These are phyloP conservation scores for Alternaria viburni DNA, from an alignment of 2,329 filamentous ascomycete species.

Conservation along the genomic window DNA sequence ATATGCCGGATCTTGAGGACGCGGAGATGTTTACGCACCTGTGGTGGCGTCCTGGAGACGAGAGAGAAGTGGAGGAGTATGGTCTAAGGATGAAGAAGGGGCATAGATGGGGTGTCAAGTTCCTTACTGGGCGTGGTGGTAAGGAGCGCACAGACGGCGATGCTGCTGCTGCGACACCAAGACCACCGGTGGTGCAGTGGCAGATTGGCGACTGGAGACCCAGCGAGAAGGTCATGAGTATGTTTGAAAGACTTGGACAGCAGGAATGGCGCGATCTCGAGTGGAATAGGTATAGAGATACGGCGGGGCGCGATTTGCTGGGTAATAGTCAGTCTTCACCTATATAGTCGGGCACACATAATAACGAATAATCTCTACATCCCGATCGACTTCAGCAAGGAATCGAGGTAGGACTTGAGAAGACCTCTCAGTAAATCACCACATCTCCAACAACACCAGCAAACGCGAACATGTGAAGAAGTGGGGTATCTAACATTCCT, in stretches of 20 bases:
- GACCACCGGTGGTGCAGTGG: slow-evolving; percentile 17
- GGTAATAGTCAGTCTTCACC: slow-evolving; percentile 8
- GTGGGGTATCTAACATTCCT: background rate
- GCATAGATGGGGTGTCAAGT: slow-evolving; percentile 17
- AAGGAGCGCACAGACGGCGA: background rate
- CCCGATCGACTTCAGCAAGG: background rate
- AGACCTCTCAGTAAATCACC: background rate
- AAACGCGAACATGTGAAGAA: background rate
- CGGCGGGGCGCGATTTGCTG: slow-evolving; percentile 2
- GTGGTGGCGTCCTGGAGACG: slow-evolving; percentile 10
- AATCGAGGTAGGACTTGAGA: background rate
- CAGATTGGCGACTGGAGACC: slow-evolving; percentile 19
- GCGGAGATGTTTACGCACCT: slow-evolving; percentile 18
- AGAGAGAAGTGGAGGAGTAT: slow-evolving; percentile 6
- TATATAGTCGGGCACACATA: background rate
- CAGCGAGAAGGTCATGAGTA: slow-evolving; percentile 10
- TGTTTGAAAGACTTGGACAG: slow-evolving; percentile 15
- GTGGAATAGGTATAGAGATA: slow-evolving; percentile 9
- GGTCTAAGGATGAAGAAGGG: slow-evolving; percentile 11
- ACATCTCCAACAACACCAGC: background rate
- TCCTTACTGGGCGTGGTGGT: slow-evolving; percentile 10
- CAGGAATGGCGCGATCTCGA: slow-evolving; percentile 16
- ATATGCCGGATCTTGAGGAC: slow-evolving; percentile 15
- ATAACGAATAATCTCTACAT: background rate
- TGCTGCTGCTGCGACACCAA: slow-evolving; percentile 5